Base-by-base conservation (phyloP, 768 basidiomycete species). In the Xerocomellus chrysenteron region DNA sequence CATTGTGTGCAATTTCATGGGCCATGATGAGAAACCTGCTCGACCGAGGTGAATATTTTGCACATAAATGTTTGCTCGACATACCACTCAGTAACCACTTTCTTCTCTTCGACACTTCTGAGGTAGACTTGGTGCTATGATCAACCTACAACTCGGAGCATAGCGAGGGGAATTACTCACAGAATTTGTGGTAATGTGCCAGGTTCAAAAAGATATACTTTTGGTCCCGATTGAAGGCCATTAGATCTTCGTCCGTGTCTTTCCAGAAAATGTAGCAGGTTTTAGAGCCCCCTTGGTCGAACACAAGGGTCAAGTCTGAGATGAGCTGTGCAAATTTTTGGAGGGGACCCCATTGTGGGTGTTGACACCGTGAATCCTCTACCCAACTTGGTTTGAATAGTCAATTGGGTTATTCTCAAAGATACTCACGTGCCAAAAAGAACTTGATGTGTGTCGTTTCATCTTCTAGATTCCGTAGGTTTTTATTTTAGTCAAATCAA, bases 1-100 rank as follows among this genome's bases (percentile, higher is more conserved):
- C 43, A 11, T 66, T 64, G 54, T 69, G 69, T 16, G 68, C 69
- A 7, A 69, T 59, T 49, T 69, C 68, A 16, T 69, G 68, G 2
- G 60, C 67, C 57, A 71, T 67, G 4, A 69, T 64, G 35, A 71
- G 63, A 33, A 62, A 69, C 68, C 68, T 69, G 13, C 50, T 40
- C 8, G 24, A 41, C 24, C 0, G 13, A 37, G 39, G 26, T 59
- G 10, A 54, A 9, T 41, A 2, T 16, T 13, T 53, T 24, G 14
- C 5, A 7, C 12, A 8, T 13, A 12, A 8, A 32, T 5, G 7
- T 35, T 32, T n/a, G 36, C 11, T 42, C 4, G 3, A 52, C 61
- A 12, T 60, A 63, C 61, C 61, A 62, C 4, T 59, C 57, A 0
- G 43, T 55, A 9, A 52, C 12, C 8, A 37, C 19, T 19, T 46